Conservation (phyloP, 1,284 basidiomycete genomes). For the Austropuccinia psidii region DNA sequence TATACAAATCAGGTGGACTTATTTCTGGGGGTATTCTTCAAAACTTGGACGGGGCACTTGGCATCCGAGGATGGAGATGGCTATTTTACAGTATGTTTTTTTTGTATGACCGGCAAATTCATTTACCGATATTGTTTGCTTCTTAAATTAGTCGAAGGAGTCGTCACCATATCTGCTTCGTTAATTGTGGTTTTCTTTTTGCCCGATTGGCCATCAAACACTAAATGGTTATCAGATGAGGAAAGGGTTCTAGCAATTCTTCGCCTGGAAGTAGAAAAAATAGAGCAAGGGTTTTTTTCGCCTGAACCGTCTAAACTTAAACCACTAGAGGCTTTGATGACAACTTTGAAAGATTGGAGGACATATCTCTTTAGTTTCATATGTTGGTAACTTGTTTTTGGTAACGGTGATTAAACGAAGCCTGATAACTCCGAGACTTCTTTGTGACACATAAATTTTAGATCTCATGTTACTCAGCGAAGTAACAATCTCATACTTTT, state of each 20-base stretch:
- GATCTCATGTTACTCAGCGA: constrained; percentile 43
- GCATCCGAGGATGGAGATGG: constrained; percentile 40
- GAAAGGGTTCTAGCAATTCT: constrained; percentile 50
- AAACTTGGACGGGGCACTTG: constrained; percentile 38
- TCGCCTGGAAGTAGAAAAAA: constrained; percentile 49
- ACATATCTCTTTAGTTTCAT: constrained; percentile 45
- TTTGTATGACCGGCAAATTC: background rate
- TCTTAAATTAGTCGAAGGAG: background rate
- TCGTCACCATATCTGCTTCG: constrained; percentile 18
- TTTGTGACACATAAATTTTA: background rate
- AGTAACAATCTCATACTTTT: constrained; percentile 52
- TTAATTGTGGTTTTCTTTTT: constrained; percentile 45
- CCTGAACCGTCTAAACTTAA: constrained; percentile 39
- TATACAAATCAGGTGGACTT: constrained; percentile 39
- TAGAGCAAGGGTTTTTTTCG: constrained; percentile 43
- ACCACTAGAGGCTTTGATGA: constrained; percentile 44
- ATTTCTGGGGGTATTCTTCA: constrained; percentile 40
- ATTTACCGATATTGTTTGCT: background rate
- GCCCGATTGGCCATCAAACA: constrained; percentile 49
- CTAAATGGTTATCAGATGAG: constrained; percentile 49
- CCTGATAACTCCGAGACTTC: background rate
- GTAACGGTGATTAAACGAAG: background rate
- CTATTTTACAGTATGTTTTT: constrained; percentile 41
- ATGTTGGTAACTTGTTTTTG: constrained; percentile 46
- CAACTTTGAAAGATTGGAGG: constrained; percentile 45